Base-by-base conservation (phyloP, 2,329 filamentous ascomycete genomes). In the Calonectria pseudoreteaudii region DNA sequence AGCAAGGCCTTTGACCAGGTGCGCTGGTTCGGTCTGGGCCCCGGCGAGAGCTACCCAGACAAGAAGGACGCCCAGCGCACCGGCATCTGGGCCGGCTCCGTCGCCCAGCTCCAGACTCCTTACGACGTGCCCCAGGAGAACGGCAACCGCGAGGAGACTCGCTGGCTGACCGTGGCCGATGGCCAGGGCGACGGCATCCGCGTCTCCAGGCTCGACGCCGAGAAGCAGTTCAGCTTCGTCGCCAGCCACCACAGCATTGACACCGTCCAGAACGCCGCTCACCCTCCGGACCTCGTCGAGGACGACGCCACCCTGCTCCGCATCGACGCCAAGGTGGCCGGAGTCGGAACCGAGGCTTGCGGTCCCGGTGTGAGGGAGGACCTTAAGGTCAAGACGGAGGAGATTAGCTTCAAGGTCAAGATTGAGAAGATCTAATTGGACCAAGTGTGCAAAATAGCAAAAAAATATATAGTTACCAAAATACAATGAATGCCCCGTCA, bases 91-190 rank as follows among this genome's bases (percentile, higher is more conserved):
- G 80, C 79, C 0, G 79, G 79, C 1, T 82, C 80, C 1, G 83
- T 92, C 1, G 84, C 86, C 1, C 86, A 88, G 0, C 85, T 94
- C 31, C 88, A 90, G 79, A 87, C 88, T 0, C 85, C 86, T 1
- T 94, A 93, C 78, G 93, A 94, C 23, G 91, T 91, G 28, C 93
- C 93, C 0, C 93, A 94, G 80, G 93, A 94, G 77, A 91, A 89
- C 67, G 91, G 91, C 1, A 94, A 94, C 80, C 86, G 90, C 18
- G 90, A 90, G 69, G 90, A 90, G 41, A 90, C 89, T 0, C 86
- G 90, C 9, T 94, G 91, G 89, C 82, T 93, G 5, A 83, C 84
- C 18, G 71, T 88, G 9, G 79, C 70, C 4, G 71, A 82, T 28
- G 66, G 71, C 0, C 73, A 73, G 1, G 75, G 65, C 18, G 38